Evolutionary conservation across 192 early-diverging fungal species (phyloP), one percentile per base, ranked within the genome.

Genomic region (Phycomyces blakesleeanus): DNA sequence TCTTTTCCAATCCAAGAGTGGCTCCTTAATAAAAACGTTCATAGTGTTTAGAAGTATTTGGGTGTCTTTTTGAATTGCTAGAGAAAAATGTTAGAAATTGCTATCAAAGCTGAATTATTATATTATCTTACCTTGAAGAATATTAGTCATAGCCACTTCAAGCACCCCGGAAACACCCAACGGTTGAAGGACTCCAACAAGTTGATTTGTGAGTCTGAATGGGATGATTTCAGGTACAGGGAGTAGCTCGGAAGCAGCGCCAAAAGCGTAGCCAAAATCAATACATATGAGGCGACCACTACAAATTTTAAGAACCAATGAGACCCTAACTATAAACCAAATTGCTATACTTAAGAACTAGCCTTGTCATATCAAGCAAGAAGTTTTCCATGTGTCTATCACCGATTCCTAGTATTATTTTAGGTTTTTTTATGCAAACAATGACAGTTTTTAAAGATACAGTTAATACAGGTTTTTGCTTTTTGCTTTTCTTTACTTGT

Each of bases 181-280:
- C 0, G 91, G 91, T 38, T 82, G 73, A 59, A 92, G 49, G 51
- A 85, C 80, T 24, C 78, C 73, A 41, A 81, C 75, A 25, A 91
- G 66, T 57, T 92, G 91, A 29, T 75, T 63, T 11, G 91, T 91
- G 15, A 92, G 67, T 1, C 91, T 78, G 74, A 92, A 92, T 0
- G 91, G 91, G 9, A 89, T 76, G 14, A 92, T 49, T 59, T 92
- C 91, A 11, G 91, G 91, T 7, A 92, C 80, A 2, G 89, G 85
- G 0, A 92, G 69, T 6, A 85, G 71, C 59, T 91, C 89, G 0
- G 91, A 89, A 0, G 89, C 89, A 0, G 91, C 90, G 15, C 90
- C 91, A 74, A 92, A 92, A 3, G 91, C 91, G 59, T 91, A 89
- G 0, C 91, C 91, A 63, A 92, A 92, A 76, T 92, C 91, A 65